A percentile compares a stretch with the other conserved stretches of the same genome.
Conservation (phyloP, 2,329 filamentous ascomycete genomes). For the Xylaria arbuscula region DNA sequence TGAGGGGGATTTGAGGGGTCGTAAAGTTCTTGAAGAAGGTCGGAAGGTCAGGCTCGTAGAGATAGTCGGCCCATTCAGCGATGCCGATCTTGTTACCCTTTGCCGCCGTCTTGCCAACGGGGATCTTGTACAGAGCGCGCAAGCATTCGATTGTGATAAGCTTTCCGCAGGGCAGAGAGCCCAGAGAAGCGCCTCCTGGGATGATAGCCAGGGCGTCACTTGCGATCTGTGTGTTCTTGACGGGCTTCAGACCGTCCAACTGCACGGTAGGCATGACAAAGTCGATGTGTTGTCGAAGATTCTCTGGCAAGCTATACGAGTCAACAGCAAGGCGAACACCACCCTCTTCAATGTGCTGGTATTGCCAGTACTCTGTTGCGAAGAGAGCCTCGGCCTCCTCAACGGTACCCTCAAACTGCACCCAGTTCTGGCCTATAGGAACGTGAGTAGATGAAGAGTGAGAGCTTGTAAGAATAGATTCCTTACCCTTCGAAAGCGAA, state of each 20-base stretch:
- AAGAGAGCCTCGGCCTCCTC: slow-evolving; percentile 65
- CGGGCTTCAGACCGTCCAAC: slow-evolving; percentile 47
- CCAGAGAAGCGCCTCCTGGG: slow-evolving; percentile 33
- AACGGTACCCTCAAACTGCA: slow-evolving; percentile 65
- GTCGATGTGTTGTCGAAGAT: slow-evolving; percentile 54
- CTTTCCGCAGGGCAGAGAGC: slow-evolving; percentile 33
- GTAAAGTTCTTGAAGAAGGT: slow-evolving; percentile 42
- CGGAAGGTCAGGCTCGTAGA: slow-evolving; percentile 38
- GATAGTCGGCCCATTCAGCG: slow-evolving; percentile 41
- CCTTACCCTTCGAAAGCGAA: slow-evolving; percentile 58
- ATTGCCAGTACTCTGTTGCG: slow-evolving; percentile 61
- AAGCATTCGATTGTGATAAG: slow-evolving; percentile 41
- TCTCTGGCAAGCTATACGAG: slow-evolving; percentile 54
- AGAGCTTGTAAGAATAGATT: background rate
- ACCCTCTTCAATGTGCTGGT: slow-evolving; percentile 44
- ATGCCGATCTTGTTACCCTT: slow-evolving; percentile 38
- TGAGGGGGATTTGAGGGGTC: slow-evolving; percentile 32
- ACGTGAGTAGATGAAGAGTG: background rate
- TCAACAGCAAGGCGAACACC: slow-evolving; percentile 56
- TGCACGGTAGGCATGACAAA: slow-evolving; percentile 57
- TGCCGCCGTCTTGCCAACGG: slow-evolving; percentile 30
- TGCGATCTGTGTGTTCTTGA: slow-evolving; percentile 34
- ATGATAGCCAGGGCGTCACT: slow-evolving; percentile 21
- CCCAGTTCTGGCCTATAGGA: slow-evolving; percentile 57
- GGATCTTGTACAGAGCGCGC: slow-evolving; percentile 39